Evolutionary conservation across 441 rosid species (phyloP).

Genomic region (Mallotus japonicus): DNA sequence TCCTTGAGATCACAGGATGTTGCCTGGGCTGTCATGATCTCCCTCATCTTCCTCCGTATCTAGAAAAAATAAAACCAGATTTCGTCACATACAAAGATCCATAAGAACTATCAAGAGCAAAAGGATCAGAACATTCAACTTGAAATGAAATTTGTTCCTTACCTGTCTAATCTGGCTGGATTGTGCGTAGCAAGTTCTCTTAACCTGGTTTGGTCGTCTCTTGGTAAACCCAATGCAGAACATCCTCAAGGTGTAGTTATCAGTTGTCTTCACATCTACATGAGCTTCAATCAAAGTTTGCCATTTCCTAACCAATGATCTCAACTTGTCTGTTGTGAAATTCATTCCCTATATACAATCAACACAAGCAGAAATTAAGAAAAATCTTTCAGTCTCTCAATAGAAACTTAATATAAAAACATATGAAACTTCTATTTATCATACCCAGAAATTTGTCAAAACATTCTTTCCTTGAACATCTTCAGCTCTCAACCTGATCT

Average conservation of each 20-base stretch:
- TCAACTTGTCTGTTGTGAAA: constrained; percentile 82
- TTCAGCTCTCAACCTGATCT: constrained; percentile 85
- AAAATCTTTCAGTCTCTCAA: not conserved
- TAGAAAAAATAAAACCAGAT: constrained; percentile 20
- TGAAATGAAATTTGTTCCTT: not conserved
- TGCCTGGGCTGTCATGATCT: constrained; percentile 66
- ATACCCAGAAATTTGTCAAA: constrained; percentile 91
- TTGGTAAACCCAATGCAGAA: constrained; percentile 91
- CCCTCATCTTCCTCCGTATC: constrained; percentile 81
- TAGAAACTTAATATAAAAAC: not conserved
- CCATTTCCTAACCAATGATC: constrained; percentile 91
- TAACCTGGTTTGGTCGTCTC: constrained; percentile 86
- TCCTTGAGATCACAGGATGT: constrained; percentile 74
- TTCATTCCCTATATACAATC: constrained; percentile 47
- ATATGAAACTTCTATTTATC: constrained; percentile 3
- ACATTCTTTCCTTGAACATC: constrained; percentile 93
- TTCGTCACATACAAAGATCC: not conserved
- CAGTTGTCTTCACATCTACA: constrained; percentile 91
- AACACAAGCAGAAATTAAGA: not conserved
- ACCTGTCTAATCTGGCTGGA: constrained; percentile 90
- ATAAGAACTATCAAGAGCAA: not conserved
- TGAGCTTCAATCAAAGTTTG: constrained; percentile 87
- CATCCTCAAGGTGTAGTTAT: constrained; percentile 69
- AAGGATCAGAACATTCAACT: not conserved
- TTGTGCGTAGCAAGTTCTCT: constrained; percentile 89